These are phyloP conservation scores for Brassica rapa DNA, from an alignment of 345 rosid genomes.

Conservation along the genomic window DNA sequence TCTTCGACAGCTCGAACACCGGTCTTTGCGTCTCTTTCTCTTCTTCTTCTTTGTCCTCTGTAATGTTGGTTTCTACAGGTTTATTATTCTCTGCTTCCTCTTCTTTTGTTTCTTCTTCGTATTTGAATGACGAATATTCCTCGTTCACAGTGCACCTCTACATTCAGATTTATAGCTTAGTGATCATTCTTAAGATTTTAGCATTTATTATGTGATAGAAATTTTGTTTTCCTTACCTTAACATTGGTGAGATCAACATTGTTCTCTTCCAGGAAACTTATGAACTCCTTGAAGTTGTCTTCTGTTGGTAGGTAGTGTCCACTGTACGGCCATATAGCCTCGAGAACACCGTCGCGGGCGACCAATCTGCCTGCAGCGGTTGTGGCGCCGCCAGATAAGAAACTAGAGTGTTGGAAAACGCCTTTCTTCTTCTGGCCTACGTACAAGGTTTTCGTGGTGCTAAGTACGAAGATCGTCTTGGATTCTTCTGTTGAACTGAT, in stretches of 20 bases:
- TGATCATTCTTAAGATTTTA: constrained; percentile 2
- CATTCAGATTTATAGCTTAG: constrained; percentile 9
- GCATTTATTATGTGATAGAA: not conserved
- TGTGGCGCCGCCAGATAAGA: constrained; percentile 68
- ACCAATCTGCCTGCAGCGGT: constrained; percentile 68
- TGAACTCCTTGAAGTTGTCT: constrained; percentile 61
- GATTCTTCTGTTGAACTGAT: constrained; percentile 47
- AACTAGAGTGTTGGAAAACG: constrained; percentile 64
- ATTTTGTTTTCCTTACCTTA: constrained; percentile 45
- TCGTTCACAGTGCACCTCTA: constrained; percentile 61
- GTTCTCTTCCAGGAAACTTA: constrained; percentile 58
- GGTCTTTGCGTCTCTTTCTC: constrained; percentile 42
- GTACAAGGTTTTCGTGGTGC: constrained; percentile 61
- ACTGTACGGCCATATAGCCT: constrained; percentile 75
- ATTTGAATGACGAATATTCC: constrained; percentile 47
- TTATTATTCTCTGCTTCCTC: constrained; percentile 14
- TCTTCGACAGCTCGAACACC: constrained; percentile 44
- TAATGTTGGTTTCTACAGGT: constrained; percentile 19
- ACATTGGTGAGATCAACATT: constrained; percentile 58
- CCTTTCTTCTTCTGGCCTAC: constrained; percentile 72
- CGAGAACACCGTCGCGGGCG: constrained; percentile 56
- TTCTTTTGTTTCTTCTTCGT: constrained; percentile 34
- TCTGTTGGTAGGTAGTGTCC: constrained; percentile 72
- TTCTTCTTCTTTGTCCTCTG: not conserved
- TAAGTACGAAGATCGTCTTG: constrained; percentile 75